phyloP scores from a whole-genome alignment of 78 protist genomes.

The slime mould (Dictyostelium discoideum) region DNA sequence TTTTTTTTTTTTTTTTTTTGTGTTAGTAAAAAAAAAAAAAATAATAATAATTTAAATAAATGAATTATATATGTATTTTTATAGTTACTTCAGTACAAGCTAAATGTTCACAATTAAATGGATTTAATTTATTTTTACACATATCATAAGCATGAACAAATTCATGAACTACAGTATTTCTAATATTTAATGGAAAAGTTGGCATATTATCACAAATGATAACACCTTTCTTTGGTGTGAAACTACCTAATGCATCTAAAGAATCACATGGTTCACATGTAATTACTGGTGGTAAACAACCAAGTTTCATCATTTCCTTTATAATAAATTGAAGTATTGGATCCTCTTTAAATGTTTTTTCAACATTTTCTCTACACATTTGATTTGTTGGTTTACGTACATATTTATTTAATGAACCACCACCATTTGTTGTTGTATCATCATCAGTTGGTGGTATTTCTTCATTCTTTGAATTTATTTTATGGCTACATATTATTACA shows the following conservation, averaged over 20 bases:
- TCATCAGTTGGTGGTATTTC: not conserved
- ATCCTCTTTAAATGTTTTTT: conserved; percentile 20
- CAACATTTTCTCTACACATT: conserved; percentile 19
- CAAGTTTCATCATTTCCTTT: conserved; percentile 52
- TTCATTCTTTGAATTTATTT: conserved; percentile 1
- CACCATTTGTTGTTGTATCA: not conserved
- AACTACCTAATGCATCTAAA: conserved; percentile 42
- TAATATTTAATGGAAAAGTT: conserved; percentile 33
- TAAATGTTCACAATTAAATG: conserved; percentile 76
- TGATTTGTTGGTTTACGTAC: not conserved
- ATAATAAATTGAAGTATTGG: conserved; percentile 43
- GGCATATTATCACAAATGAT: conserved; percentile 50
- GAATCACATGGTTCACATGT: conserved; percentile 65
- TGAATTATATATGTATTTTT: too few species aligned
- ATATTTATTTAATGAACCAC: not conserved
- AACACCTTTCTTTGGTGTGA: conserved; percentile 31
- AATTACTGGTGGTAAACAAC: conserved; percentile 62
- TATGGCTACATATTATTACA: not conserved
- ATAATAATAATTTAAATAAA: too few species aligned
- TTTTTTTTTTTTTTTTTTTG: not conserved
- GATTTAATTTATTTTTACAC: conserved; percentile 82
- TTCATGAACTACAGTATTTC: conserved; percentile 86
- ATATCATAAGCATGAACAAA: conserved; percentile 90
- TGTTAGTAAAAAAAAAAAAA: not conserved
- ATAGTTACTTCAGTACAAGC: conserved; percentile 89